phyloP scores from a whole-genome alignment of 441 rosid genomes.

The Gossypium trilobum region DNA sequence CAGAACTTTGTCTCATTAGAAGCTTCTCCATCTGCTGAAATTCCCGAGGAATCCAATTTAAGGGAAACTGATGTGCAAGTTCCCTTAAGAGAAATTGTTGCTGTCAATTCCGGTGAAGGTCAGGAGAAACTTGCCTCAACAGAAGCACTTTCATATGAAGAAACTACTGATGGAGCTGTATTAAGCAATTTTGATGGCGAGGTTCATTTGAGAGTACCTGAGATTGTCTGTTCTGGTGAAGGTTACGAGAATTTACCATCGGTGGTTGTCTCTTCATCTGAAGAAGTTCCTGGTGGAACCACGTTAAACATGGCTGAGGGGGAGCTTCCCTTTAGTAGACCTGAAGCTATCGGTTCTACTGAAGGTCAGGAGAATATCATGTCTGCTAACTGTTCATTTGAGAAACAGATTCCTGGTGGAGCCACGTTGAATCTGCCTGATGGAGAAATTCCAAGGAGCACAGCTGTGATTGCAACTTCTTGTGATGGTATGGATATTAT shows the following conservation, averaged over 20 bases:
- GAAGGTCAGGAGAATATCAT: constrained; percentile 18
- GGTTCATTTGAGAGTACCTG: not conserved
- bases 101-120: constrained; percentile 1
- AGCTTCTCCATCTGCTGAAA: constrained; percentile 1
- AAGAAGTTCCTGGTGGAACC: constrained; percentile 8
- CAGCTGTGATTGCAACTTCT: constrained; percentile 24
- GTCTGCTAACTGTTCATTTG: constrained; percentile 17
- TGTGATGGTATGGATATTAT: not conserved
- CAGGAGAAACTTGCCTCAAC: constrained; percentile 4
- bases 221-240: not conserved
- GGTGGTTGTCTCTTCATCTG: not conserved
- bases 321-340: not conserved
- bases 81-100: not conserved
- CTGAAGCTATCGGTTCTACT: constrained; percentile 15
- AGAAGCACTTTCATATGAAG: constrained; percentile 1
- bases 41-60: not conserved
- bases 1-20: not conserved
- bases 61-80: not conserved
- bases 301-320: not conserved
- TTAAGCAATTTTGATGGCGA: constrained; percentile 2
- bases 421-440: constrained; percentile 17
- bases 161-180: constrained; percentile 4
- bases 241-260: not conserved
- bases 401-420: constrained; percentile 16
- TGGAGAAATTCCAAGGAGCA: constrained; percentile 23